A percentile compares a stretch with the other conserved stretches of the same genome.
phyloP scores from a whole-genome alignment of 2,329 filamentous ascomycete species.

The Orbilia brochopaga region DNA sequence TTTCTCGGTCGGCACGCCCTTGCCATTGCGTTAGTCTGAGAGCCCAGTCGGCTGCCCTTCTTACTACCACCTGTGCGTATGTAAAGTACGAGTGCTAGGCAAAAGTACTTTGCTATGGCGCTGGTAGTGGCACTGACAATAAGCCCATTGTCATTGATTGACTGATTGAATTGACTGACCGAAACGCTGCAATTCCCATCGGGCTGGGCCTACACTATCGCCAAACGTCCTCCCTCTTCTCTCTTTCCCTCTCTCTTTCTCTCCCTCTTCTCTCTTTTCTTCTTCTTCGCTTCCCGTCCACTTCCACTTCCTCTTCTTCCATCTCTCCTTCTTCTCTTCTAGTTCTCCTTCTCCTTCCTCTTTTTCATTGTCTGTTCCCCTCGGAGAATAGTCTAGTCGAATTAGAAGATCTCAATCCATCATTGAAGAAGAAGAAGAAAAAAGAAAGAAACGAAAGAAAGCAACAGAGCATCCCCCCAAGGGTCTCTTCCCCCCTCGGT shows the following conservation, averaged over 20 bases:
- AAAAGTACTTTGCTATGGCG: too few species aligned
- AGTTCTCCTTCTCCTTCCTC: conserved; percentile 18
- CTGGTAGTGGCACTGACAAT: too few species aligned
- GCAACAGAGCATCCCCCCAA: too few species aligned
- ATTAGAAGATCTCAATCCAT: background rate
- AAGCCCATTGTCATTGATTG: conserved; percentile 44
- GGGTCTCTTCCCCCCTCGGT: conserved; percentile 27
- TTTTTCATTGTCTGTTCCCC: conserved; percentile 1
- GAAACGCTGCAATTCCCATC: conserved; percentile 47
- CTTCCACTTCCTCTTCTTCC: conserved; percentile 20
- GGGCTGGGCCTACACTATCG: conserved; percentile 38
- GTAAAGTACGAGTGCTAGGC: too few species aligned
- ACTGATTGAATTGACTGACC: too few species aligned
- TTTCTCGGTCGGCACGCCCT: conserved; percentile 38
- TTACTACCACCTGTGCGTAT: too few species aligned
- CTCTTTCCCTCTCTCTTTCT: too few species aligned
- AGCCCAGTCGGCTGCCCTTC: conserved; percentile 43
- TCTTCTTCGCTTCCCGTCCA: too few species aligned
- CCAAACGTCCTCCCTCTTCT: conserved; percentile 23
- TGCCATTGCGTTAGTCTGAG: conserved; percentile 51
- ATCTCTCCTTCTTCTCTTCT: conserved; percentile 14
- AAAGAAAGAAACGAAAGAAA: conserved; percentile 32
- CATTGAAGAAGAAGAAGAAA: conserved; percentile 13
- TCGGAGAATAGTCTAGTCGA: too few species aligned
- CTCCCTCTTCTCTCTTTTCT: conserved; percentile 39